Evolutionary conservation across 2,329 filamentous ascomycete genomes (phyloP).

Genomic region (Claviceps capensis): DNA sequence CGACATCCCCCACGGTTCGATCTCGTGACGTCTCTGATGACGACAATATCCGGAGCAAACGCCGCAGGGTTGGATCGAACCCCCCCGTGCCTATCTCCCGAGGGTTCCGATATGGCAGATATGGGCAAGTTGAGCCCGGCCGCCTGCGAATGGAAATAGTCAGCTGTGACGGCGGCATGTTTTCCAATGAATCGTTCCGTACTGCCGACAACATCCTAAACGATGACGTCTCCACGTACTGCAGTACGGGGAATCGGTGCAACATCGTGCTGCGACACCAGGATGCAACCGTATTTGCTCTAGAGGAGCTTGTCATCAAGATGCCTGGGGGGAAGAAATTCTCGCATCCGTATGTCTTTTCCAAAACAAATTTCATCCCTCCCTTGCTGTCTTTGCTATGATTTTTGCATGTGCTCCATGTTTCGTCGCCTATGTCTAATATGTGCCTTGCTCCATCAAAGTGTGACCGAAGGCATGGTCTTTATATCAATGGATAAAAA

Average conservation of each 20-base stretch:
- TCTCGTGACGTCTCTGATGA: slow-evolving; percentile 29
- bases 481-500: slow-evolving; percentile 80
- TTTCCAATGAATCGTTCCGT: slow-evolving; percentile 48
- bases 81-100: slow-evolving; percentile 33
- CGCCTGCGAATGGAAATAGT: slow-evolving; percentile 74
- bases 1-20: slow-evolving; percentile 21
- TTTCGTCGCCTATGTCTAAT: not conserved
- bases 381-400: not conserved
- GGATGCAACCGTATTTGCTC: slow-evolving; percentile 64
- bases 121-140: slow-evolving; percentile 76
- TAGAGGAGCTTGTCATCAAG: slow-evolving; percentile 80
- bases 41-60: slow-evolving; percentile 44
- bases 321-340: slow-evolving; percentile 63
- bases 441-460: slow-evolving; percentile 17
- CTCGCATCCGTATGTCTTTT: slow-evolving; percentile 62
- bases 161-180: slow-evolving; percentile 74
- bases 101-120: slow-evolving; percentile 68
- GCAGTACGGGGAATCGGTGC: slow-evolving; percentile 75
- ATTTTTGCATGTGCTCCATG: not conserved
- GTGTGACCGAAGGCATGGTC: slow-evolving; percentile 81
- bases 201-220: slow-evolving; percentile 70
- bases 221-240: slow-evolving; percentile 76
- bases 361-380: not conserved
- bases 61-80: slow-evolving; percentile 57
- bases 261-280: slow-evolving; percentile 77